Conservation (phyloP, 1,284 basidiomycete genomes). For the Paramarasmius palmivorus region DNA sequence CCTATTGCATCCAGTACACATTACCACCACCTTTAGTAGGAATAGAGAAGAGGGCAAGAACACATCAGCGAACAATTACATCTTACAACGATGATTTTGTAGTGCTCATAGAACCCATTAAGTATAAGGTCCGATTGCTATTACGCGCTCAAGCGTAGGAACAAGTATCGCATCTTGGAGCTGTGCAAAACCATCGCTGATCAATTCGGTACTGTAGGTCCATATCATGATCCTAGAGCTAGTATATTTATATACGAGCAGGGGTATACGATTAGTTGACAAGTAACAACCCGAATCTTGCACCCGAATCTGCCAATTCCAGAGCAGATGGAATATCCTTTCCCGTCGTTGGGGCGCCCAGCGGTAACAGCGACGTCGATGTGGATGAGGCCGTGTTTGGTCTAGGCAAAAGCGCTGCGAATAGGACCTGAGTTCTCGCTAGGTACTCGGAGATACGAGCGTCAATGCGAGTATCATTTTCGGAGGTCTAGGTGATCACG, state of each 20-base stretch:
- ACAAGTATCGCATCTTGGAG: too few relatives aligned
- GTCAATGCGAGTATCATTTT: conserved; percentile 13
- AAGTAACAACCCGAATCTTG: conserved; percentile 50
- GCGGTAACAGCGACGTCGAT: conserved; percentile 34
- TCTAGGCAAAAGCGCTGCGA: conserved; percentile 45
- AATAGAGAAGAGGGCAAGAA: too few relatives aligned
- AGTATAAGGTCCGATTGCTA: too few relatives aligned
- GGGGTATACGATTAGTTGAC: conserved; percentile 26
- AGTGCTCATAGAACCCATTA: too few relatives aligned
- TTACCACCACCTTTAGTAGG: too few relatives aligned
- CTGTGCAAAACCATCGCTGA: too few relatives aligned
- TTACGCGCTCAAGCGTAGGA: too few relatives aligned
- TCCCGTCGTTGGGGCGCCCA: conserved; percentile 44
- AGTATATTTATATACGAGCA: not conserved
- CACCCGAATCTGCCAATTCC: conserved; percentile 54
- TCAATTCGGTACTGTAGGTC: too few relatives aligned
- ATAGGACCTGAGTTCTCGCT: conserved; percentile 47
- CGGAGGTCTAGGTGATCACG: conserved; percentile 10
- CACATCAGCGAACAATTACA: too few relatives aligned
- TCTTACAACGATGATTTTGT: too few relatives aligned
- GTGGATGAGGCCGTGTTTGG: conserved; percentile 18
- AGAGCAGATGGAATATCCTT: conserved; percentile 45
- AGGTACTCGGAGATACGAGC: conserved; percentile 31
- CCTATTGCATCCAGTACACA: too few relatives aligned
- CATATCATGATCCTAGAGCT: not conserved